Evolutionary conservation across 768 basidiomycete species (phyloP).

Genomic region (Agrocybe chaxingu): DNA sequence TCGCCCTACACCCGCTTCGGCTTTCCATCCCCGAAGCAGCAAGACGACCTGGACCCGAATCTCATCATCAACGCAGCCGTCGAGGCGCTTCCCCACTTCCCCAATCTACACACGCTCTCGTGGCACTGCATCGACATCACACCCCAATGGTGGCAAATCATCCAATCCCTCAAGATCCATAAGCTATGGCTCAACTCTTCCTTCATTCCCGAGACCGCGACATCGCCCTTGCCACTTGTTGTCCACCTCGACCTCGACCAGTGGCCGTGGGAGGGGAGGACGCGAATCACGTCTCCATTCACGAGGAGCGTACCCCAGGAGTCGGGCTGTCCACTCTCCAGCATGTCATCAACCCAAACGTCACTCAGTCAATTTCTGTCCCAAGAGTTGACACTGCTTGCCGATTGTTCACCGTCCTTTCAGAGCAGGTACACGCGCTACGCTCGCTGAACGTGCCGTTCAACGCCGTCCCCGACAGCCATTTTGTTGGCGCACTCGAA

Average conservation of each 20-base stretch:
- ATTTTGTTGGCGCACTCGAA: conserved; percentile 22
- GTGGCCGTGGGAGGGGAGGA: conserved; percentile 33
- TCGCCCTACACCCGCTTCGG: conserved; percentile 30
- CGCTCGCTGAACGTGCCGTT: conserved; percentile 20
- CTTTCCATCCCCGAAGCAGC: conserved; percentile 24
- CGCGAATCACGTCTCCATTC: conserved; percentile 30
- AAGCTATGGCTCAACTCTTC: conserved; percentile 32
- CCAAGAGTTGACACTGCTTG: conserved; percentile 29
- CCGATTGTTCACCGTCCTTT: conserved; percentile 22
- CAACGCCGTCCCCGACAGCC: conserved; percentile 19
- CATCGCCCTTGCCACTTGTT: conserved; percentile 13
- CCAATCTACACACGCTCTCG: conserved; percentile 27
- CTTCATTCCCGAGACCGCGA: conserved; percentile 12
- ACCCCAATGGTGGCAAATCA: conserved; percentile 26
- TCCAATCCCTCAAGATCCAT: conserved; percentile 24
- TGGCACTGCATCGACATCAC: conserved; percentile 36
- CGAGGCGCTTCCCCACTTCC: conserved; percentile 25
- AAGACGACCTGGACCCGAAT: conserved; percentile 29
- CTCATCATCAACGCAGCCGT: conserved; percentile 30
- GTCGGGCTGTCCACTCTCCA: conserved; percentile 24
- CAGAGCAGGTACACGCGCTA: conserved; percentile 9
- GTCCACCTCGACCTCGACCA: conserved; percentile 30
- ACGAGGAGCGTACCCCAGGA: conserved; percentile 27
- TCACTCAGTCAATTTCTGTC: conserved; percentile 27
- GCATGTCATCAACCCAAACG: conserved; percentile 24